Percentiles rank a stretch among this genome's conserved stretches.
Evolutionary conservation across 805 yeast genomes (phyloP).

Genomic region (Phaffomyces antillensis): DNA sequence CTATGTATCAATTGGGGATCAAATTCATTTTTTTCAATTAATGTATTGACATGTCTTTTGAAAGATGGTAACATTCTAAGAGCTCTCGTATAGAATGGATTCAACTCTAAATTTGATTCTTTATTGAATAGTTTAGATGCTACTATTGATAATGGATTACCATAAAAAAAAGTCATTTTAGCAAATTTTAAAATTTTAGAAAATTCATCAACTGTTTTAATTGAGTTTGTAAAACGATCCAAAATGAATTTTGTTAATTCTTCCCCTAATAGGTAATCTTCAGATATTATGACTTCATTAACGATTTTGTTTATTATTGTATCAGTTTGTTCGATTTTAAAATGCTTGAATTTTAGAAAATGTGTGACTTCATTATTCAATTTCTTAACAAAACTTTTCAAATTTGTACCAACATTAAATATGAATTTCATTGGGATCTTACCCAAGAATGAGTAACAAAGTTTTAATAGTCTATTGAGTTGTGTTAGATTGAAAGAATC

Average conservation of each 20-base stretch:
- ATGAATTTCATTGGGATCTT: constrained; percentile 19
- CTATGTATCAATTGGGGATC: constrained; percentile 4
- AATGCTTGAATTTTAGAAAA: constrained; percentile 10
- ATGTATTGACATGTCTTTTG: constrained; percentile 15
- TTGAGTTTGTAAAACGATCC: constrained; percentile 16
- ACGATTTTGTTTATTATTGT: constrained; percentile 18
- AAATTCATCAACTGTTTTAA: constrained; percentile 21
- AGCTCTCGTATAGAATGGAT: constrained; percentile 16
- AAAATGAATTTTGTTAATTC: constrained; percentile 15
- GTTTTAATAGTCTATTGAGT: constrained; percentile 15
- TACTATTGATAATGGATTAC: constrained; percentile 15
- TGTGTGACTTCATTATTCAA: constrained; percentile 12
- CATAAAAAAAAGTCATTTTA: constrained; percentile 21
- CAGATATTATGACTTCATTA: constrained; percentile 13
- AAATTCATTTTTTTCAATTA: constrained; percentile 6
- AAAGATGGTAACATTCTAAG: constrained; percentile 32
- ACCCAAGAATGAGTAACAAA: constrained; percentile 11
- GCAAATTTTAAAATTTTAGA: constrained; percentile 18
- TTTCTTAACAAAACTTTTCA: constrained; percentile 14
- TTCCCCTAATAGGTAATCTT: constrained; percentile 14
- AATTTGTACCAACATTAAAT: constrained; percentile 19
- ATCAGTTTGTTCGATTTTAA: constrained; percentile 21
- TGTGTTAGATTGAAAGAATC: constrained; percentile 18
- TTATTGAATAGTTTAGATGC: constrained; percentile 7
- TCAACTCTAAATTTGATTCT: not conserved